These are phyloP conservation scores for Macaranga tanarius DNA, from an alignment of 441 rosid genomes.

Conservation along the genomic window DNA sequence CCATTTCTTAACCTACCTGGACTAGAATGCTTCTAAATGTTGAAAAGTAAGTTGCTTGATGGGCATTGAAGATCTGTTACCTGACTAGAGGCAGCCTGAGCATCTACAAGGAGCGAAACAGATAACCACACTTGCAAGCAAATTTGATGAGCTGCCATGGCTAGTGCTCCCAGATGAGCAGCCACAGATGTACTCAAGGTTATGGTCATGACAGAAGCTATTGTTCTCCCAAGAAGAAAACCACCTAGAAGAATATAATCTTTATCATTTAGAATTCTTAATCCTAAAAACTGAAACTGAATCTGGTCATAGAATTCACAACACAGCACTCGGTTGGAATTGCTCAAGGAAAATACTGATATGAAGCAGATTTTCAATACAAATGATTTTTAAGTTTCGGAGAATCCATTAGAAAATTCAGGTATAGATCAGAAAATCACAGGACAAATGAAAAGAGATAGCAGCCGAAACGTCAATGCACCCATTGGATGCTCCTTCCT, in stretches of 20 bases:
- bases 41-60: background rate
- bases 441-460: too few relatives aligned
- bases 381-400: too few relatives aligned
- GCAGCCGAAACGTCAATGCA: too few relatives aligned
- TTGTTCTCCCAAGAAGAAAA: constrained; percentile 51
- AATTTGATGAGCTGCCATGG: constrained; percentile 56
- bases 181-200: constrained; percentile 52
- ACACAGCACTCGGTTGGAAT: too few relatives aligned
- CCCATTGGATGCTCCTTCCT: too few relatives aligned
- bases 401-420: too few relatives aligned
- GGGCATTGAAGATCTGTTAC: constrained; percentile 18
- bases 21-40: background rate
- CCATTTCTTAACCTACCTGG: background rate
- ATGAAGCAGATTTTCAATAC: too few relatives aligned
- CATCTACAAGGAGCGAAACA: constrained; percentile 51
- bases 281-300: too few relatives aligned
- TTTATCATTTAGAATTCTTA: background rate
- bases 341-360: too few relatives aligned
- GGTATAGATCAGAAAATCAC: too few relatives aligned
- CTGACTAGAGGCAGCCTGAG: constrained; percentile 51
- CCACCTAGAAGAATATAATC: constrained; percentile 31
- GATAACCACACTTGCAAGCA: constrained; percentile 54
- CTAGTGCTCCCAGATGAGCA: constrained; percentile 48
- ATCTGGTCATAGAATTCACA: too few relatives aligned
- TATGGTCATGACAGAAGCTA: constrained; percentile 46